Evolutionary conservation across 257 asterid genomes (phyloP), one percentile per base, ranked within the genome.

Genomic region (Forsythia suspensa): DNA sequence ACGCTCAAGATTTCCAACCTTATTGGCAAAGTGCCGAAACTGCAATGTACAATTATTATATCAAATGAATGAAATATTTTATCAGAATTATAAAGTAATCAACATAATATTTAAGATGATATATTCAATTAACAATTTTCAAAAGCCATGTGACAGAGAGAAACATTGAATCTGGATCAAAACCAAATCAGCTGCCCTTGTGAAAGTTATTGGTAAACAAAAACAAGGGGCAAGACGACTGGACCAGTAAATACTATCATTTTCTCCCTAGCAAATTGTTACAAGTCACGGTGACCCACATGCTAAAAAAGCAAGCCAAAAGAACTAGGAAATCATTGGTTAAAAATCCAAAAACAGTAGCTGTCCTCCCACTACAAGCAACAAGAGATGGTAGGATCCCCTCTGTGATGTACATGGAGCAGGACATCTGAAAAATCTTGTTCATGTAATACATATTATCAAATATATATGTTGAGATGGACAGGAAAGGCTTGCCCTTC

Each of bases 1-100:
- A 69, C 99, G 98, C 88, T 96, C 99, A 42, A 96, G 98, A 85
- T 96, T 96, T 79, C 99, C 99, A 78, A 94, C 91, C 84, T 96
- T 96, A 83, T 96, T 96, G 40, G 98, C 98, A 18, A 89, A 91
- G 86, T 96, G 99, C 70, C 99, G 97, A 84, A 96, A 96, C 99
- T 96, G 98, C 84, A 87, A 77, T 11, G 40, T 24, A 52, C 5
- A 40, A 66, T 81, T 39, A 76, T 66, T 72, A 52, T 73, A 76
- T 52, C 48, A 84, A 79, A 84, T 57, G 68, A 76, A 36, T 16
- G 72, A 63, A 63, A 63, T 24, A 8, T 29, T 6, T 0, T 9
- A 63, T 41, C 29, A 82, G 51, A 84, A 48, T n/a, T 48, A 76
- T 77, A 37, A 69, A 8, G 63, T 74, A 73, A 81, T 70, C 63